Conservation (phyloP, 1,139 yeast species). For the Saccharomyces hybrid region DNA sequence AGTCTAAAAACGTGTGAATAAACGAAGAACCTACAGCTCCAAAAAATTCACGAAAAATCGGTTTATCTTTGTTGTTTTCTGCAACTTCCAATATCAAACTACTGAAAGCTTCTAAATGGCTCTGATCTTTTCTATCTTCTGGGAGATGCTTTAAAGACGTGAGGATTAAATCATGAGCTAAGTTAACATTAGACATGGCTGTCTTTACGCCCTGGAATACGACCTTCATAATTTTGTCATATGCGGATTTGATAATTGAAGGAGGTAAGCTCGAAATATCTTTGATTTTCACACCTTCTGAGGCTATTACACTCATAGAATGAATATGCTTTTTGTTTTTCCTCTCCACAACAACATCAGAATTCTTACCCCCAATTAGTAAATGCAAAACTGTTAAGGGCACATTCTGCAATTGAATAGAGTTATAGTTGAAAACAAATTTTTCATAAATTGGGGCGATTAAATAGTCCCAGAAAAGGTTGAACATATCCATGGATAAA, state of each 20-base stretch:
- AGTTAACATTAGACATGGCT: neutral
- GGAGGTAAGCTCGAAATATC: conserved; percentile 11
- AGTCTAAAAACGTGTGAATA: neutral
- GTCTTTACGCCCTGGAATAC: neutral
- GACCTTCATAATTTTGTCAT: neutral
- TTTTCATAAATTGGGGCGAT: conserved; percentile 12
- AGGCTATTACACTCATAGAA: conserved; percentile 17
- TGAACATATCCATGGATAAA: conserved; percentile 2
- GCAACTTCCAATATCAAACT: conserved; percentile 6
- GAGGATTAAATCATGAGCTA: neutral
- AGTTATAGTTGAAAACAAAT: conserved; percentile 4
- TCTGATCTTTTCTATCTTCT: neutral
- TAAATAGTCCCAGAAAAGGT: conserved; percentile 13
- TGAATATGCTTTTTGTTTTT: conserved; percentile 8
- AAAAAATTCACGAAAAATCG: neutral
- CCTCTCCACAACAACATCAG: conserved; percentile 1
- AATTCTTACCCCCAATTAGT: conserved; percentile 4
- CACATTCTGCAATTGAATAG: conserved; percentile 5
- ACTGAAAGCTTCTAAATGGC: conserved; percentile 3
- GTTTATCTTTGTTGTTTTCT: conserved; percentile 4
- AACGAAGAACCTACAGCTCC: neutral
- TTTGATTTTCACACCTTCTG: conserved; percentile 13
- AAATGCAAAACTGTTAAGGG: conserved; percentile 7
- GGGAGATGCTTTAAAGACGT: neutral
- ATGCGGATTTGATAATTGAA: conserved; percentile 5